A percentile compares a stretch with the other conserved stretches of the same genome.
Conservation (phyloP, 164 flowering plant species). For the Houttuynia cordata region DNA sequence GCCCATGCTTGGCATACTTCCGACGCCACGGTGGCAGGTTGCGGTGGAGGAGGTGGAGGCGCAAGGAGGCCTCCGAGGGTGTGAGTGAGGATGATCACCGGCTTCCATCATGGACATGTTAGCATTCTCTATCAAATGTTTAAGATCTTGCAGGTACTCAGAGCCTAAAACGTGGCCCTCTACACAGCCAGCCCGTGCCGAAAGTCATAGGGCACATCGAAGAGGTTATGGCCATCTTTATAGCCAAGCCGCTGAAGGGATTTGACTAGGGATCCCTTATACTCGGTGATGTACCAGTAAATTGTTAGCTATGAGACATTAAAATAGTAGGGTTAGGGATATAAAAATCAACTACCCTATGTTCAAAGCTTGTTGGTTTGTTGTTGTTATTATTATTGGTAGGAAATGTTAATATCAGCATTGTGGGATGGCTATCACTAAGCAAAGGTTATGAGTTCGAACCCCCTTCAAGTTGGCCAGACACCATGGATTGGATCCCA, state of each 20-base stretch:
- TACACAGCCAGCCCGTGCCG: slow-evolving; percentile 75
- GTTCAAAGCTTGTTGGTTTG: too few species aligned
- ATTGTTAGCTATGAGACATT: neutral
- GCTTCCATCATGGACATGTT: slow-evolving; percentile 51
- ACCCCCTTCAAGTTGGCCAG: too few species aligned
- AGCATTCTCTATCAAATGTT: slow-evolving; percentile 47
- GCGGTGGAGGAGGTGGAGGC: slow-evolving; percentile 70
- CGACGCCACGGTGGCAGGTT: slow-evolving; percentile 46
- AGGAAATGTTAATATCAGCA: too few species aligned
- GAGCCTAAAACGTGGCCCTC: slow-evolving; percentile 62
- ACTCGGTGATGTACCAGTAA: slow-evolving; percentile 45
- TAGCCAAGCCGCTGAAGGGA: slow-evolving; percentile 56
- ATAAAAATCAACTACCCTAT: too few species aligned
- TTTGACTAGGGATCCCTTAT: slow-evolving; percentile 64
- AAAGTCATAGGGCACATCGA: slow-evolving; percentile 91
- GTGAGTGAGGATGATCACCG: slow-evolving; percentile 69
- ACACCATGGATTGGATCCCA: too few species aligned
- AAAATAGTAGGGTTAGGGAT: too few species aligned
- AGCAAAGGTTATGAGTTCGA: too few species aligned
- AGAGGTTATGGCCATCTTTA: slow-evolving; percentile 50
- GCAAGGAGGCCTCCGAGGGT: slow-evolving; percentile 78
- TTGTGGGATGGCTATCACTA: too few species aligned
- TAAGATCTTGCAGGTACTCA: slow-evolving; percentile 50
- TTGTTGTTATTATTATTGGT: too few species aligned
- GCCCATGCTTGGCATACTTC: slow-evolving; percentile 70